These are phyloP conservation scores for Kurtzmaniella fragi DNA, from an alignment of 805 yeast genomes.

Conservation along the genomic window DNA sequence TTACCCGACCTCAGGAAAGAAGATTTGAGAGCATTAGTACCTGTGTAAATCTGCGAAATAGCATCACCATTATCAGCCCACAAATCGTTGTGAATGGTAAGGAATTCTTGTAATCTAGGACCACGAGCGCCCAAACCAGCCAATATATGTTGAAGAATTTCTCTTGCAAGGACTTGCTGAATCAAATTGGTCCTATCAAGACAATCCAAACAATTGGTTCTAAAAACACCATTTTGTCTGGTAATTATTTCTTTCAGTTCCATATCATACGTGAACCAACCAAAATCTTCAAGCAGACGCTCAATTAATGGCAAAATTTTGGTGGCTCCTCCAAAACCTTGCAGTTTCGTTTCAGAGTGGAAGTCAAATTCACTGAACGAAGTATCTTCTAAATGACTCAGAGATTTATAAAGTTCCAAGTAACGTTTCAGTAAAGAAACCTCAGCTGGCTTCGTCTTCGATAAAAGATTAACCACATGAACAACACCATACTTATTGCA, in stretches of 20 bases:
- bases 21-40: slow-evolving; percentile 65
- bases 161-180: slow-evolving; percentile 75
- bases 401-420: slow-evolving; percentile 48
- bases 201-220: slow-evolving; percentile 84
- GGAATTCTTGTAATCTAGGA: slow-evolving; percentile 41
- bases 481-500: slow-evolving; percentile 78
- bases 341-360: slow-evolving; percentile 79
- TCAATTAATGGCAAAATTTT: slow-evolving; percentile 60
- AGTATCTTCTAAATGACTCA: slow-evolving; percentile 31
- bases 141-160: slow-evolving; percentile 49
- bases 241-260: slow-evolving; percentile 48
- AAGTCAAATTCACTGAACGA: slow-evolving; percentile 83
- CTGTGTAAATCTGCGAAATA: slow-evolving; percentile 57
- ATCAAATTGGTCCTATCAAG: slow-evolving; percentile 84
- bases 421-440: slow-evolving; percentile 66
- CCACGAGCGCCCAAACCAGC: slow-evolving; percentile 7
- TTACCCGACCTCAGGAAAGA: slow-evolving; percentile 93
- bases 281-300: slow-evolving; percentile 69
- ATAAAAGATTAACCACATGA: slow-evolving; percentile 81
- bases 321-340: slow-evolving; percentile 77
- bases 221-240: slow-evolving; percentile 84
- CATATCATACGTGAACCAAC: slow-evolving; percentile 74
- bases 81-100: slow-evolving; percentile 71
- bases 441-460: slow-evolving; percentile 71
- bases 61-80: slow-evolving; percentile 75